Evolutionary conservation across 192 early-diverging fungal species (phyloP), one percentile per base, ranked within the genome.

Genomic region (Glomus cerebriforme): DNA sequence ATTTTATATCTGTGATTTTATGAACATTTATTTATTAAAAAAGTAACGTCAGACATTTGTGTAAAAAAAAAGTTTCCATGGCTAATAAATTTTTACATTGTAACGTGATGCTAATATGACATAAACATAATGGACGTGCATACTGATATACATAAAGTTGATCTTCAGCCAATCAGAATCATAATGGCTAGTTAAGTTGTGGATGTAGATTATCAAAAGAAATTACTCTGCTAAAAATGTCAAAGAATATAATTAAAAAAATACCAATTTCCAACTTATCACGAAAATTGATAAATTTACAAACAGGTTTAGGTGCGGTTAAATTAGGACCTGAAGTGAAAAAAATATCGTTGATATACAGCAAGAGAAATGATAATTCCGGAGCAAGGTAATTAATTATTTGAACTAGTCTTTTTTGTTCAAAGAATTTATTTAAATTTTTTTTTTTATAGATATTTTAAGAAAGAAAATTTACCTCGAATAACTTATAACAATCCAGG

Each of bases 401-500:
- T n/a, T 73, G 19, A 45, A 32, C 45, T 27, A 45, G 64, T 65
- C 0, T 39, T 26, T 43, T 22, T 26, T 69, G 19, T 29, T 47
- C 1, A 27, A 60, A 60, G 27, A 62, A 60, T 19, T 24, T 54
- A 13, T 7, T 27, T 58, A 2, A 6, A 49, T 27, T 54, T 58
- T 26, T 29, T 27, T 49, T 2, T n/a, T n/a, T n/a, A n/a, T 82
- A 90, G 87, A 85, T 83, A 87, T 77, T 88, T 90, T 59, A 76
- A 83, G 34, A 85, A 85, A 27, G 85, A 88, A 66, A 86, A 84
- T 65, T 78, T 90, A 69, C 89, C 89, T 24, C 80, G 86, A 60
- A 83, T 90, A 49, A 83, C 85, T 39, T 90, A 88, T 59, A 87
- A 88, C 80, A 90, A 90, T 71, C 89, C 89, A 3, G 17, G 62